Conservation (phyloP, 345 rosid genomes). For the Eucalyptus globulus region DNA sequence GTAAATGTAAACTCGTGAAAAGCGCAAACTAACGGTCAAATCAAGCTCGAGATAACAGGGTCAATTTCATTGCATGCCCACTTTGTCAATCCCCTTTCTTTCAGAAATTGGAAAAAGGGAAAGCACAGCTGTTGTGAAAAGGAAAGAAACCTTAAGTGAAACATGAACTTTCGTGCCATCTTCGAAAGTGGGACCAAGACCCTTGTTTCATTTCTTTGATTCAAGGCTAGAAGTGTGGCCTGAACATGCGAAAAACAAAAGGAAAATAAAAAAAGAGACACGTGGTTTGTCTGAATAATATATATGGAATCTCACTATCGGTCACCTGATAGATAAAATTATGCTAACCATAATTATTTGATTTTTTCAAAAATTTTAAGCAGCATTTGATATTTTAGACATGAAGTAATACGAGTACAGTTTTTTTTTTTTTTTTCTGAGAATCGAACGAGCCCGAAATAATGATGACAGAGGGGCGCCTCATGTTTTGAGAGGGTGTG, state of each 20-base stretch:
- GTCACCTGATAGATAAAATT: not conserved
- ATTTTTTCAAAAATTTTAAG: not conserved
- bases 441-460: not conserved
- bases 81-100: not conserved
- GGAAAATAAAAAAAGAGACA: not conserved
- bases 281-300: not conserved
- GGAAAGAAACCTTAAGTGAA: not conserved
- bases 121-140: not conserved
- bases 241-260: not conserved
- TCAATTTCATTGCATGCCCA: not conserved
- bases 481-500: not conserved
- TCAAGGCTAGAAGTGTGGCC: not conserved
- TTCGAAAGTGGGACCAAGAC: not conserved
- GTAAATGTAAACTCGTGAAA: not conserved
- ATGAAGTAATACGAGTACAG: not conserved
- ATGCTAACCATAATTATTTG: not conserved
- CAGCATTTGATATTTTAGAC: not conserved
- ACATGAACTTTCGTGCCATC: not conserved
- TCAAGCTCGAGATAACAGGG: not conserved
- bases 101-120: not conserved
- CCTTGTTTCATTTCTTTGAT: not conserved
- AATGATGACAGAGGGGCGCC: not conserved
- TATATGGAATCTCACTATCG: not conserved
- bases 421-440: not conserved
- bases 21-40: not conserved